Base-by-base conservation (phyloP, 306 rosid species). In the Rosa multiflora region DNA sequence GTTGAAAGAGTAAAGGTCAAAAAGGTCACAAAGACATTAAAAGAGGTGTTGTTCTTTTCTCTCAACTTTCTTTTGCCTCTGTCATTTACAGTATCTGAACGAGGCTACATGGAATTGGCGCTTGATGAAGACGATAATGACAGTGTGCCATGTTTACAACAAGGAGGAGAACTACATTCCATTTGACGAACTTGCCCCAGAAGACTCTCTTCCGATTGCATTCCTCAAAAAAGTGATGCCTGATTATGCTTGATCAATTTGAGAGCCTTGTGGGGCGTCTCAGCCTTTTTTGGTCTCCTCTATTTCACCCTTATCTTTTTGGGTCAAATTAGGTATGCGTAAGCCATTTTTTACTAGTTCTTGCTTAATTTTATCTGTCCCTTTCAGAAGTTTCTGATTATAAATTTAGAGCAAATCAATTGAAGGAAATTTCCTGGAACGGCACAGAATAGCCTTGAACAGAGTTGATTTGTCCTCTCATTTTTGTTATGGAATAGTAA, bases 101-200 rank as follows among this genome's bases (percentile, higher is more conserved):
- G 98, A 91, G 82, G 96, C 97, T 80, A 86, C 83, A 51, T 95
- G 98, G 98, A 95, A 93, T 68, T 95, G 98, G 96, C 88, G 94
- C 52, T 85, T 93, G 81, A 90, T 93, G 97, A 95, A 93, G 90
- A 92, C 96, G 39, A 92, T 95, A 81, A 80, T 95, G 94, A 95
- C 99, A 12, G 77, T 89, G 62, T 95, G 99, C 85, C 99, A 95
- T 81, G 94, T 95, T 61, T 95, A 95, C 76, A 69, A 85, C 79
- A 82, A 91, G 86, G 89, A 85, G 83, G 82, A 79, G 82, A 95
- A 95, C 66, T 92, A 95, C 58, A 78, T 93, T 67, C 81, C 88
- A 17, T 91, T 94, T 75, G 97, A 94, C 29, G 78, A 83, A 79
- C 82, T 94, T 83, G 86, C 91, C 56, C 94, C 94, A 0, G 88